phyloP scores from a whole-genome alignment of 805 yeast species.

The Suhomyces sp. region DNA sequence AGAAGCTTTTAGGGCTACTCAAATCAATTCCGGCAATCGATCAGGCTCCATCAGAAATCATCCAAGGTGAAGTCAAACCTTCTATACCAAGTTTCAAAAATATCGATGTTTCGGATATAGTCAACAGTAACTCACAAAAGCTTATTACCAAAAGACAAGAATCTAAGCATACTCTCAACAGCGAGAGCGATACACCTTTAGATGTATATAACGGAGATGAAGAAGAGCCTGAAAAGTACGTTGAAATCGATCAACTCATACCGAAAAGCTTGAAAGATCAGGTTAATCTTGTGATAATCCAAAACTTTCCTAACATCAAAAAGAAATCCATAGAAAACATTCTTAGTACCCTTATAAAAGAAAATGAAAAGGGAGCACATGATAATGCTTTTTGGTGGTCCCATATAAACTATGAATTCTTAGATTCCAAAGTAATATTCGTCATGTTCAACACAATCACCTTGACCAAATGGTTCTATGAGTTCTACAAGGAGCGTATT shows the following conservation, averaged over 20 bases:
- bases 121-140: slow-evolving; percentile 8
- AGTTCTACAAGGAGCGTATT: neutral
- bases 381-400: slow-evolving; percentile 25
- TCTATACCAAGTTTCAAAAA: slow-evolving; percentile 2
- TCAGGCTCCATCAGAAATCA: neutral
- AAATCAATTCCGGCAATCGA: neutral
- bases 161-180: neutral
- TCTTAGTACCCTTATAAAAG: slow-evolving; percentile 17
- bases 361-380: neutral
- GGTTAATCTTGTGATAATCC: slow-evolving; percentile 28
- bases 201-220: slow-evolving; percentile 5
- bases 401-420: slow-evolving; percentile 26
- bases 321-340: slow-evolving; percentile 31
- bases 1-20: neutral
- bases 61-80: neutral
- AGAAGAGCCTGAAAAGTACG: slow-evolving; percentile 18
- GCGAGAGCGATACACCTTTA: neutral
- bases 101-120: slow-evolving; percentile 9
- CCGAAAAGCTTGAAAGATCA: slow-evolving; percentile 38
- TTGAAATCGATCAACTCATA: slow-evolving; percentile 24
- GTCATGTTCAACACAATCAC: slow-evolving; percentile 23
- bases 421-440: slow-evolving; percentile 31
- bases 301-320: slow-evolving; percentile 32
- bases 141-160: slow-evolving; percentile 1
- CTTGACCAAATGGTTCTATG: slow-evolving; percentile 15